Evolutionary conservation across 345 rosid species (phyloP).

Genomic region (Dipteronia sinensis): DNA sequence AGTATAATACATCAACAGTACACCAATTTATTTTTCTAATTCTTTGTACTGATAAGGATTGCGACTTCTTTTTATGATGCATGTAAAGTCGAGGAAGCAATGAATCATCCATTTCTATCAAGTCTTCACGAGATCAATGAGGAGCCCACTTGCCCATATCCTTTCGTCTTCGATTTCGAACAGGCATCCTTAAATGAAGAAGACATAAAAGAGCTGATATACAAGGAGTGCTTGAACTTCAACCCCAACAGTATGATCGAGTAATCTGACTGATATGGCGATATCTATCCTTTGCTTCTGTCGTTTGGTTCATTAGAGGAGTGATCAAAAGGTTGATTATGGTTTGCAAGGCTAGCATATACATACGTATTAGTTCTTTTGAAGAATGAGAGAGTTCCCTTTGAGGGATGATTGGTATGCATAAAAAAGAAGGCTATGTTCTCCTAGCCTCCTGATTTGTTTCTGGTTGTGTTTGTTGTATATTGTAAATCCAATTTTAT

Average conservation of each 20-base stretch:
- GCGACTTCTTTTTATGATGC: constrained; percentile 6
- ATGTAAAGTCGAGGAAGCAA: constrained; percentile 69
- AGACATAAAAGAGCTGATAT: constrained; percentile 80
- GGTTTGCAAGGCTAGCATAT: constrained; percentile 8
- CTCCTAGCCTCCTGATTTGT: constrained; percentile 15
- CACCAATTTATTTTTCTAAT: background rate
- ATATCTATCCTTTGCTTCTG: background rate
- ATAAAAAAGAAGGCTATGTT: constrained; percentile 19
- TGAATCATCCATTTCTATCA: constrained; percentile 72
- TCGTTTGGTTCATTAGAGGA: constrained; percentile 11
- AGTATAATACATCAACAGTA: background rate
- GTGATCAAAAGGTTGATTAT: constrained; percentile 12
- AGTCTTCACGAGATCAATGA: constrained; percentile 94
- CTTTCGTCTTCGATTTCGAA: constrained; percentile 79
- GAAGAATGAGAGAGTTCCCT: constrained; percentile 5
- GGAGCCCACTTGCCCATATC: constrained; percentile 70
- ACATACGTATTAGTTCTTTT: constrained; percentile 11
- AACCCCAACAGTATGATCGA: constrained; percentile 43
- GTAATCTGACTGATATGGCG: constrained; percentile 21
- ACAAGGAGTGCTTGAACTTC: constrained; percentile 65
- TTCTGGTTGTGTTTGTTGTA: constrained; percentile 22
- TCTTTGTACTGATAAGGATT: constrained; percentile 14
- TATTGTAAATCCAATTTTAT: constrained; percentile 10
- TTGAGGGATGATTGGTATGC: background rate
- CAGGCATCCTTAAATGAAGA: constrained; percentile 65